Percentiles rank a stretch among this genome's conserved stretches.
Conservation (phyloP, 805 yeast genomes). For the Vanderwaltozyma yarrowii region DNA sequence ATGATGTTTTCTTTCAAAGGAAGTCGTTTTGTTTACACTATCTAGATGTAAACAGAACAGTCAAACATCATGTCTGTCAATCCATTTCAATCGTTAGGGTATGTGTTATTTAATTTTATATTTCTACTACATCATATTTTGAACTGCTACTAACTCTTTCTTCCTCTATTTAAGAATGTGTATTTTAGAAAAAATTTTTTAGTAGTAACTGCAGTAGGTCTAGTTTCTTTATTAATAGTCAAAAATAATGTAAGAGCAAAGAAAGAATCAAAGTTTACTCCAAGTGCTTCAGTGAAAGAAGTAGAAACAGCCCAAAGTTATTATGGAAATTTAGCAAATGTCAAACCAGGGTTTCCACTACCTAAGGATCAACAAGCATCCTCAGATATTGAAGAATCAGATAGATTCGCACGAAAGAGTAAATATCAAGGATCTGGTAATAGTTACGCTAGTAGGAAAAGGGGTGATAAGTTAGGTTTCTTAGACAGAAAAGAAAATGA, state of each 20-base stretch:
- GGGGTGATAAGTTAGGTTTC: slow-evolving; percentile 40
- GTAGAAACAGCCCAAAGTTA: slow-evolving; percentile 15
- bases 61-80: slow-evolving; percentile 5
- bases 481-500: slow-evolving; percentile 16
- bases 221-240: slow-evolving; percentile 18
- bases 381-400: slow-evolving; percentile 5
- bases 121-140: no score
- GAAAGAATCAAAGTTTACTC: slow-evolving; percentile 29
- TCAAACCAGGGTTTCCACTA: slow-evolving; percentile 50
- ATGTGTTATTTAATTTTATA: slow-evolving; percentile 7
- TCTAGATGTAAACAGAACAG: no score
- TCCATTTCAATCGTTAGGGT: slow-evolving; percentile 24
- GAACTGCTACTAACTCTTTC: no score
- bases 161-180: no score
- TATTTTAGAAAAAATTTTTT: slow-evolving; percentile 2
- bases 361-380: slow-evolving; percentile 11
- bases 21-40: no score
- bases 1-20: no score
- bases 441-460: slow-evolving; percentile 45
- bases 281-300: slow-evolving; percentile 19
- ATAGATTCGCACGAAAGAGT: slow-evolving; percentile 39
- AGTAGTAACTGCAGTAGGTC: slow-evolving; percentile 20
- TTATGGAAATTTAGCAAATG: slow-evolving; percentile 29
- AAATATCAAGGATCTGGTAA: slow-evolving; percentile 61
- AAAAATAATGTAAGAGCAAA: slow-evolving; percentile 27